A percentile compares a stretch with the other conserved stretches of the same genome.
These are phyloP conservation scores for Neurospora sp. DNA, from an alignment of 495 filamentous ascomycete species.

Conservation along the genomic window DNA sequence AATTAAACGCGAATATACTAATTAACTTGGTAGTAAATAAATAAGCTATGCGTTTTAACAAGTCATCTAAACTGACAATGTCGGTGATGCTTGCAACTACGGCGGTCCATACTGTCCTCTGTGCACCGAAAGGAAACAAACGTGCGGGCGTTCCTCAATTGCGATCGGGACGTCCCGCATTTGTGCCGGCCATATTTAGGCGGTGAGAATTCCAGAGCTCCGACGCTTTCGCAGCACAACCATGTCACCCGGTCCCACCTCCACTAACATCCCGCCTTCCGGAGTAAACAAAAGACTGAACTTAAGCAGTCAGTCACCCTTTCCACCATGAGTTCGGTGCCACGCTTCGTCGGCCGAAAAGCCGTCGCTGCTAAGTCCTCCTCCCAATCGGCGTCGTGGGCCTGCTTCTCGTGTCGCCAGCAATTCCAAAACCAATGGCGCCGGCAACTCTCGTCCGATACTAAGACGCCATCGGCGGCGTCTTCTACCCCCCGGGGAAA, in stretches of 20 bases:
- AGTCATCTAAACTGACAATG: neutral
- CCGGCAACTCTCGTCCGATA: neutral
- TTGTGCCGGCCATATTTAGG: neutral
- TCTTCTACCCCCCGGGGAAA: neutral
- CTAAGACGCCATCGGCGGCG: neutral
- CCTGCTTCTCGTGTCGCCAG: conserved; percentile 7
- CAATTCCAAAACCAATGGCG: neutral
- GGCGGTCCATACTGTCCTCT: neutral
- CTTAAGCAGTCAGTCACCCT: neutral
- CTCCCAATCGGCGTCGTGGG: neutral
- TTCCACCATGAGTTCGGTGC: conserved; percentile 14
- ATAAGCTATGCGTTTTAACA: neutral
- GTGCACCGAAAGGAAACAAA: neutral
- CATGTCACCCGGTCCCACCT: neutral
- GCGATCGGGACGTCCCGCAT: neutral
- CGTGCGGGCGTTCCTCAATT: neutral
- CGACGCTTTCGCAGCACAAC: neutral
- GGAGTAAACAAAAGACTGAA: neutral
- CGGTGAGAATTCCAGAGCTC: neutral
- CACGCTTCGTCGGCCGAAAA: conserved; percentile 7
- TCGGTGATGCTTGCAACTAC: neutral
- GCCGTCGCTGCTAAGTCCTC: neutral
- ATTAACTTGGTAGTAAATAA: neutral
- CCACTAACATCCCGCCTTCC: neutral
- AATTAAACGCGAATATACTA: neutral